These are phyloP conservation scores for Phytophthora cryptogea DNA, from an alignment of 352 stramenopile species.

Conservation along the genomic window DNA sequence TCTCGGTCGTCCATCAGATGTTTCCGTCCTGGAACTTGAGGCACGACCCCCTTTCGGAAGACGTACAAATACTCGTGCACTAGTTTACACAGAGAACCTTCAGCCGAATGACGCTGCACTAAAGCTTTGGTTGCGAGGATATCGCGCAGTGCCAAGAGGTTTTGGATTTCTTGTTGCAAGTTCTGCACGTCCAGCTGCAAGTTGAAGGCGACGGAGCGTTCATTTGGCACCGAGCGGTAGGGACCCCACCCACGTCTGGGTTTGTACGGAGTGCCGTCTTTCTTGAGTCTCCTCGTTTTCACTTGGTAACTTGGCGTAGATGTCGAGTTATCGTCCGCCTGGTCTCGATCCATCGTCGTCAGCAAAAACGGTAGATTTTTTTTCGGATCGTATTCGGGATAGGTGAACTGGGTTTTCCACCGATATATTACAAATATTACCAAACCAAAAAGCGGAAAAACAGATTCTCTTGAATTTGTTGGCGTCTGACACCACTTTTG, in stretches of 20 bases:
- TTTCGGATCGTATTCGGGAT: no score
- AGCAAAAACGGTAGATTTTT: no score
- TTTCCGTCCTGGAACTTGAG: conserved; percentile 1
- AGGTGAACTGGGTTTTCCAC: no score
- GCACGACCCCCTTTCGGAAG: conserved; percentile 25
- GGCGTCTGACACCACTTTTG: no score
- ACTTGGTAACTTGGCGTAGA: not conserved
- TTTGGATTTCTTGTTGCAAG: conserved; percentile 42
- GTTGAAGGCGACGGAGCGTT: conserved; percentile 51
- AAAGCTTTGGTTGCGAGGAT: conserved; percentile 25
- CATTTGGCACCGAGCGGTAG: conserved; percentile 39
- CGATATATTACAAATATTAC: no score
- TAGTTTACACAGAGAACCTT: conserved; percentile 28
- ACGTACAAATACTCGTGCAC: conserved; percentile 33
- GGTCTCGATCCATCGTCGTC: not conserved
- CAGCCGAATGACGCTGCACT: conserved; percentile 27
- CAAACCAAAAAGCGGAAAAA: no score
- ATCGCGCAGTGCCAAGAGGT: conserved; percentile 24
- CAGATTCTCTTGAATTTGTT: no score
- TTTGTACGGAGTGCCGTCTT: conserved; percentile 23
- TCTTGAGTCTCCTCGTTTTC: conserved; percentile 9
- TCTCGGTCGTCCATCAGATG: conserved; percentile 8
- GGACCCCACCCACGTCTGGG: conserved; percentile 33
- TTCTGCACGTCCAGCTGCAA: conserved; percentile 50
- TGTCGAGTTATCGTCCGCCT: not conserved